phyloP scores from a whole-genome alignment of 2,329 filamentous ascomycete genomes.

The Blastomyces gilchristii region DNA sequence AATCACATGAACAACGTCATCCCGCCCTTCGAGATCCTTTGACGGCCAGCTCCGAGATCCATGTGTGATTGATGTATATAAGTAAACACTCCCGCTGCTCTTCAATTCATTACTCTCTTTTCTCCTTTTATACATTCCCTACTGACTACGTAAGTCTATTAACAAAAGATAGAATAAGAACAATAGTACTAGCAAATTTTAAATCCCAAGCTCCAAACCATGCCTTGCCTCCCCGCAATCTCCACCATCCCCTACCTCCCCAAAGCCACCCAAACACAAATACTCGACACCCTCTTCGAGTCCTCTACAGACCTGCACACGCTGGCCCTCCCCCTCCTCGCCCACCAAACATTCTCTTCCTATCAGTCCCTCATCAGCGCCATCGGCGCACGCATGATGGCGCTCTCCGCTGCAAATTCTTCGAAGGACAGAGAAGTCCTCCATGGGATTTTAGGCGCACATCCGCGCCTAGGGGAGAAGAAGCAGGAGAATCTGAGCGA shows the following conservation, averaged over 20 bases:
- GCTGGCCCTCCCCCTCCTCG: conserved; percentile 59
- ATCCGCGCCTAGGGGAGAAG: conserved; percentile 67
- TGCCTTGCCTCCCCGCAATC: conserved; percentile 11
- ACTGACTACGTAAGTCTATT: background rate
- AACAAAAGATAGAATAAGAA: background rate
- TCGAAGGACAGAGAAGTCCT: conserved; percentile 48
- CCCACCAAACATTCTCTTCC: conserved; percentile 48
- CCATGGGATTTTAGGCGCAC: conserved; percentile 64
- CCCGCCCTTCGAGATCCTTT: background rate
- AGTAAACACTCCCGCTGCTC: background rate
- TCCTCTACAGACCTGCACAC: conserved; percentile 64
- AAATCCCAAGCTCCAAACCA: background rate
- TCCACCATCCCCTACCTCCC: conserved; percentile 13
- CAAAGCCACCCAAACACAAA: conserved; percentile 12
- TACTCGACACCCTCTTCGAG: conserved; percentile 76
- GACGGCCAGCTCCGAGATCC: background rate
- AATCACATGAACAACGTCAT: conserved; percentile 2
- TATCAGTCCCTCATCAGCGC: conserved; percentile 61
- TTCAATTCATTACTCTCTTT: background rate
- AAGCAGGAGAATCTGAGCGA: conserved; percentile 61
- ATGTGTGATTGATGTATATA: too few relatives aligned
- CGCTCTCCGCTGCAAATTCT: conserved; percentile 45
- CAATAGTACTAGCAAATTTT: background rate
- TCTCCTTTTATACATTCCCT: background rate
- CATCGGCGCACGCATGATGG: conserved; percentile 53